Evolutionary conservation across 169 alveolate genomes (phyloP).

Genomic region (Cryptosporidium canis): DNA sequence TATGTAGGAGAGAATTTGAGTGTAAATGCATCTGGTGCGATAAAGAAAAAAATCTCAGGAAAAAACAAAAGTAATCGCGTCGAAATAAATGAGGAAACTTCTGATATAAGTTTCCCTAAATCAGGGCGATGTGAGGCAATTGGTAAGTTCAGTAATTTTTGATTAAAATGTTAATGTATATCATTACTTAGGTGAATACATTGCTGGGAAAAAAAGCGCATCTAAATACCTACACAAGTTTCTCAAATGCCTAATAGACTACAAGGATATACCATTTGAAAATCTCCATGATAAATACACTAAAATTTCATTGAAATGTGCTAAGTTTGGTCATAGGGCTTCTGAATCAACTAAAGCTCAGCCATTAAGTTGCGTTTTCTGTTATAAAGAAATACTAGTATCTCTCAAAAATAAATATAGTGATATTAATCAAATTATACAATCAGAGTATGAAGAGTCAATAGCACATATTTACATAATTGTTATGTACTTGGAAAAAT

Average conservation of each 20-base stretch:
- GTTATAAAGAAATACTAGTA: constrained; percentile 23
- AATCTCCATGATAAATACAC: neutral
- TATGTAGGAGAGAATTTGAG: neutral
- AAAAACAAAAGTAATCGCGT: neutral
- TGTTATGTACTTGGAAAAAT: constrained; percentile 4
- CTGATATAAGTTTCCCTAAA: neutral
- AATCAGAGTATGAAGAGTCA: neutral
- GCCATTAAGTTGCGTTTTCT: constrained; percentile 4
- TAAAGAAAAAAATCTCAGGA: neutral
- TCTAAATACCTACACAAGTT: neutral
- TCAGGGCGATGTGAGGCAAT: neutral
- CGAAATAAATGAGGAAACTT: neutral
- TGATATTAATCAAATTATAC: neutral
- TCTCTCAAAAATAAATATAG: neutral
- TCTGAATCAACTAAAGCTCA: neutral
- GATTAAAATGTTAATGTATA: neutral
- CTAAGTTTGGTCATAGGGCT: constrained; percentile 1
- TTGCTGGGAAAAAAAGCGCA: neutral
- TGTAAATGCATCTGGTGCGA: neutral
- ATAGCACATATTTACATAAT: neutral
- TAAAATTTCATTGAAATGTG: neutral
- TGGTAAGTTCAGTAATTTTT: neutral
- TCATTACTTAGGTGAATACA: neutral
- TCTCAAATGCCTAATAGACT: neutral
- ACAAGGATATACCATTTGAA: neutral